Evolutionary conservation across 495 filamentous ascomycete genomes (phyloP).

Genomic region (Lophium mytilinum): DNA sequence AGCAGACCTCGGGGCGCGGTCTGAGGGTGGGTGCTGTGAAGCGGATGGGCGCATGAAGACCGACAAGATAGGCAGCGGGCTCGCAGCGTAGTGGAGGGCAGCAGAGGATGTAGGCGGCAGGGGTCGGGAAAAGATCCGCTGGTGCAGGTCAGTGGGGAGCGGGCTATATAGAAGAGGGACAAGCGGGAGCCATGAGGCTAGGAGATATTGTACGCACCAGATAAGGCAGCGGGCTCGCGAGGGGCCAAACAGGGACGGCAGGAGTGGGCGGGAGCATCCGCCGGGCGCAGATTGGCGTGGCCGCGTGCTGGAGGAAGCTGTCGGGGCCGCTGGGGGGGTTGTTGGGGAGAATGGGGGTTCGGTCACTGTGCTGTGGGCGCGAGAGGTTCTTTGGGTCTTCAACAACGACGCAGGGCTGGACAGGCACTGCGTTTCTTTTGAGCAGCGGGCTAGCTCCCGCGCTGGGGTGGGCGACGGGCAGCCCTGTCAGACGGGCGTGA

Average conservation of each 20-base stretch:
- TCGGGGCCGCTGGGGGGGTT: background rate
- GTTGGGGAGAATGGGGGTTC: background rate
- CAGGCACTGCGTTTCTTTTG: slow-evolving; percentile 24
- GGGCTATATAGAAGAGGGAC: slow-evolving; percentile 18
- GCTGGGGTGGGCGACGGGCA: slow-evolving; percentile 12
- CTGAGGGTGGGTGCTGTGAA: slow-evolving; percentile 10
- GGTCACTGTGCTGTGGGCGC: background rate
- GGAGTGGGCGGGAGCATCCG: slow-evolving; percentile 26
- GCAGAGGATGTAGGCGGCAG: background rate
- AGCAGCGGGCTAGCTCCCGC: slow-evolving; percentile 23
- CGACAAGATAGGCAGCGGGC: background rate
- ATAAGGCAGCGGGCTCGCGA: slow-evolving; percentile 3
- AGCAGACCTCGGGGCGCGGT: slow-evolving; percentile 13
- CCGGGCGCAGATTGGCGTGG: slow-evolving; percentile 2
- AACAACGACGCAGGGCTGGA: slow-evolving; percentile 4
- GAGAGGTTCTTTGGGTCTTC: background rate
- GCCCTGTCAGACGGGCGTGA: slow-evolving; percentile 12
- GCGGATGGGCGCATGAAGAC: slow-evolving; percentile 16
- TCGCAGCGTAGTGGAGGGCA: background rate
- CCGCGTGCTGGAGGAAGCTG: background rate
- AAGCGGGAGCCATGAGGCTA: slow-evolving; percentile 13
- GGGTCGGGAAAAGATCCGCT: background rate
- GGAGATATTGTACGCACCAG: slow-evolving; percentile 4
- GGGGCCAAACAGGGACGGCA: background rate
- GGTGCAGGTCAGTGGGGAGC: slow-evolving; percentile 13